Evolutionary conservation across 129 eudicot genomes (phyloP).

Genomic region (Scalesia atractyloides): DNA sequence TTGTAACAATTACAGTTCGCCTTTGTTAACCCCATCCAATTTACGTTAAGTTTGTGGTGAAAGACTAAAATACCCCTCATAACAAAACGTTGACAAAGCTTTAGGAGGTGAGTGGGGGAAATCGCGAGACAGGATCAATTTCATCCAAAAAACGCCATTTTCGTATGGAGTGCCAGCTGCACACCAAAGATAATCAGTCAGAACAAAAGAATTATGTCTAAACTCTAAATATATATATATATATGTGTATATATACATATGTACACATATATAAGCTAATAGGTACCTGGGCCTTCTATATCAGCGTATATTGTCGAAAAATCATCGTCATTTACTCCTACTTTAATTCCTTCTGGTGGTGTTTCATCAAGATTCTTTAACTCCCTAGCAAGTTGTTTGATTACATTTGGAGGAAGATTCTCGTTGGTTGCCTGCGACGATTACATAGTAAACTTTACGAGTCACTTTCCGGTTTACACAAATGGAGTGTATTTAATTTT

Average conservation of each 20-base stretch:
- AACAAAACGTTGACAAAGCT: neutral
- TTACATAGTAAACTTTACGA: conserved; percentile 17
- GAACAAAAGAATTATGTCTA: neutral
- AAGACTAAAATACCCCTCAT: too few relatives aligned
- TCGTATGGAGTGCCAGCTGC: conserved; percentile 97
- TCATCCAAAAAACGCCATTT: conserved; percentile 79
- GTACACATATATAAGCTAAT: neutral
- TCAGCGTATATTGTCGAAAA: conserved; percentile 86
- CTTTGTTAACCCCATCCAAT: too few relatives aligned
- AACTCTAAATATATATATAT: neutral
- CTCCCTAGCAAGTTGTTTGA: conserved; percentile 89
- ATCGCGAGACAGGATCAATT: conserved; percentile 41
- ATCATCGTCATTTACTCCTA: conserved; percentile 85
- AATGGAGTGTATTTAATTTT: neutral
- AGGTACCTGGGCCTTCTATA: conserved; percentile 90
- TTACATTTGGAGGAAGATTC: conserved; percentile 92
- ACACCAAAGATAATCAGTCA: conserved; percentile 22
- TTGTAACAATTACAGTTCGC: too few relatives aligned
- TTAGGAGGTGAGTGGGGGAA: conserved; percentile 21
- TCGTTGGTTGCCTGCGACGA: conserved; percentile 78
- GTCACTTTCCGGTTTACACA: neutral
- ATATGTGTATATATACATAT: neutral
- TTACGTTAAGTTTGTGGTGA: too few relatives aligned
- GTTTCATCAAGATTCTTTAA: conserved; percentile 94
- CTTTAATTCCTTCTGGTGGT: conserved; percentile 97